Base-by-base conservation (phyloP, 2,329 filamentous ascomycete genomes). In the Geosmithia flava region DNA sequence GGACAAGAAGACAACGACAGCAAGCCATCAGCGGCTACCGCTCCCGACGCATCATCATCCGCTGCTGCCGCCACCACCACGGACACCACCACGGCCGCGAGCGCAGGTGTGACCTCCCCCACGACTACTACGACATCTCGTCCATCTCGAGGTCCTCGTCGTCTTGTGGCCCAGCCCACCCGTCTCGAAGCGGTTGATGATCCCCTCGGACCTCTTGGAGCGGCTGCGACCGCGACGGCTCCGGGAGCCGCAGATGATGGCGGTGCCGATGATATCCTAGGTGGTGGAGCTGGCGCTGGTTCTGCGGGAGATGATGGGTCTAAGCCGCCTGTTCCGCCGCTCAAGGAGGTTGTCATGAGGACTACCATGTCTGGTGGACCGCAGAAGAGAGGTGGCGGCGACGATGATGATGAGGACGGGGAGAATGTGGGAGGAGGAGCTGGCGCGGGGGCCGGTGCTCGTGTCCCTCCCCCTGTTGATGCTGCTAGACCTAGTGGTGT, bases 121-220 rank as follows among this genome's bases (percentile, higher is more conserved):
- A 64, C 33, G 6, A 37, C 33, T 3, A 13, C 58, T 44, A 49
- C 58, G 37, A 37, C 55, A 42, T 58, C 64, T 53, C 69, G 72
- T 30, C 62, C 69, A 11, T 69, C 69, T 23, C 70, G 72, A 52
- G 61, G 66, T n/a, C 72, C 73, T 39, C 79, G 81, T 54, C 78
- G 81, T 52, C 70, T 88, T 59, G 81, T 83, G 55, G 82, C 83
- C 50, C 85, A 90, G 61, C 79, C 84, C 29, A 89, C 86, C 44
- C 83, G 81, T 48, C 82, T 91, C 51, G 81, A 91, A 66, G 83
- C 83, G 52, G 83, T 87, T 55, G 78, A 83, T 42, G 85, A 89
- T 60, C 83, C 85, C 49, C 76, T 90, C 44, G 87, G 87, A 1
- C 87, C 87, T 20, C 70, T 94, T 47, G 87, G 87, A 50, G 83